Percentiles rank a stretch among this genome's conserved stretches.
phyloP scores from a whole-genome alignment of 108 stramenopile species.

The Fragilaria crotonensis region DNA sequence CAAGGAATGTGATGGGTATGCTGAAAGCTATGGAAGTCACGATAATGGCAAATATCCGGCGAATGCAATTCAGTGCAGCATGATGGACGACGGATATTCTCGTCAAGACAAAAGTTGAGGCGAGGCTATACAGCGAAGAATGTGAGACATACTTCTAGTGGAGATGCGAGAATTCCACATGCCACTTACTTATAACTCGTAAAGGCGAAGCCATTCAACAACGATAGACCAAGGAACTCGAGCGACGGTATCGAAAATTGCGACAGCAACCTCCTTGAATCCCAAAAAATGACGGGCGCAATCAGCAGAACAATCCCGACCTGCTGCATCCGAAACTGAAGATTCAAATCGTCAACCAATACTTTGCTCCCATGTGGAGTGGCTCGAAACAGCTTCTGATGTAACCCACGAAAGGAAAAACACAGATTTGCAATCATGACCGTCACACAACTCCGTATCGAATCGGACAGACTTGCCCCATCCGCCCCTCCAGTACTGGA shows the following conservation, averaged over 20 bases:
- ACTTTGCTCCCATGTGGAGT: constrained; percentile 33
- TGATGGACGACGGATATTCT: constrained; percentile 73
- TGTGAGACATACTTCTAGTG: not conserved
- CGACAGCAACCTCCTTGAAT: constrained; percentile 2
- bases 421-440: constrained; percentile 75
- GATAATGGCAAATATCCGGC: constrained; percentile 73
- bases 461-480: not conserved
- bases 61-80: constrained; percentile 77
- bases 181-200: constrained; percentile 57
- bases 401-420: constrained; percentile 78
- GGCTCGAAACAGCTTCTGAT: constrained; percentile 72
- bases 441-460: constrained; percentile 29
- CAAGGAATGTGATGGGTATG: constrained; percentile 37
- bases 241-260: not conserved
- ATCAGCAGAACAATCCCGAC: constrained; percentile 40
- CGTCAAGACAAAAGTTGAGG: constrained; percentile 58
- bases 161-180: not conserved
- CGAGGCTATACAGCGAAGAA: constrained; percentile 20
- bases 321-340: constrained; percentile 82
- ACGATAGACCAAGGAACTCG: constrained; percentile 25
- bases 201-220: constrained; percentile 71
- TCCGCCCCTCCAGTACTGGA: no score
- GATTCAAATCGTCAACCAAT: constrained; percentile 53
- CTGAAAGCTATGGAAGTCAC: constrained; percentile 65
- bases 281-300: constrained; percentile 26